Base-by-base conservation (phyloP, 176 grass and related monocot genomes). In the Aegilops longissima region DNA sequence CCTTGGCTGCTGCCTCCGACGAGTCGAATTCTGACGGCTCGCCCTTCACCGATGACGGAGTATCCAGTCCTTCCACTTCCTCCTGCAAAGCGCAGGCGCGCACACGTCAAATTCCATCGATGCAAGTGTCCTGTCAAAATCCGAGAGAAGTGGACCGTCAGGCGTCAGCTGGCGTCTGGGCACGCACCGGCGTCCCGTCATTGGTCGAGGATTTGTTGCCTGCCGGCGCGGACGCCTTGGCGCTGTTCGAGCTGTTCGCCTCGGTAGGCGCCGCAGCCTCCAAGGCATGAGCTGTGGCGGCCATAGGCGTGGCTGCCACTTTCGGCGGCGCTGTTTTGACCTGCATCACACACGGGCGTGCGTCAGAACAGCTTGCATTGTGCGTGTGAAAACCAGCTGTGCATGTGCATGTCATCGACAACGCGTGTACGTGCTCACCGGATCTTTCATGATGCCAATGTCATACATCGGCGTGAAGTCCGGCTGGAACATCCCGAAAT, bases 381-480 rank as follows among this genome's bases (percentile, higher is more conserved):
- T 30, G 24, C 5, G 9, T 12, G 23, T 29, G 54, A 40, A 39
- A 6, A 30, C 10, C 16, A 23, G n/a, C 45, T 31, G 9, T 44
- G 6, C 2, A 0, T 42, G 11, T 36, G 76, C 16, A 2, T 9
- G 9, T 20, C 34, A 38, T 24, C 17, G 18, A 21, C 45, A 14
- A 25, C 7, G 14, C 39, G 5, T 11, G 70, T 13, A 2, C 36
- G 23, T 77, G 62, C 40, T 9, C 56, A 89, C 89, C 83, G 34
- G 33, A 34, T 88, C 86, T 73, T 89, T 94, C 83, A 95, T 85
- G 75, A 95, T 42, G 6, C 93, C 92, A 82, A 88, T 93, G 87
- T 98, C 92, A 88, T 95, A 98, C 54, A 89, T 74, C 12, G 91
- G 90, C n/a, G 86, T 88, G 35, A 98, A 87, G 77, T 98, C 92